Conservation (phyloP, 345 rosid species). For the Lagerstroemia speciosa region DNA sequence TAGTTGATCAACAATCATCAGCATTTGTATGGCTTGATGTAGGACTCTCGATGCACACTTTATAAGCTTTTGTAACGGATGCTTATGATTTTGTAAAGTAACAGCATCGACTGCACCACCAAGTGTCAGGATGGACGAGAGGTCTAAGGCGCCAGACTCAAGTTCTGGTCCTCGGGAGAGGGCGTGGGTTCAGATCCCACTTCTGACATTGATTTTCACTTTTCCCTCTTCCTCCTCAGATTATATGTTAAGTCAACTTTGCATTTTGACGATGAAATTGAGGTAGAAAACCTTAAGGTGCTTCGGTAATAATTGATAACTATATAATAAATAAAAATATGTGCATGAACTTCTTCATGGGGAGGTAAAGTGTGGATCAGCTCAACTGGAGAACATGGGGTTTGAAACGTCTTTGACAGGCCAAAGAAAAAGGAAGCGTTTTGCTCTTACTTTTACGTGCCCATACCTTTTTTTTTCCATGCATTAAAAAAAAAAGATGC, state of each 20-base stretch:
- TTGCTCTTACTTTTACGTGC: not conserved
- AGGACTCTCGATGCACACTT: no score
- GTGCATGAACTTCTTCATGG: not conserved
- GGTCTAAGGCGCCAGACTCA: constrained; percentile 45
- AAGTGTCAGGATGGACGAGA: constrained; percentile 37
- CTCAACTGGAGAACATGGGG: not conserved
- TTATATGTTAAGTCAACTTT: not conserved
- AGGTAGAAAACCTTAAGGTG: no score
- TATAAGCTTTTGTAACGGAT: no score
- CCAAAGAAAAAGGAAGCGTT: not conserved
- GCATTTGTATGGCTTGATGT: no score
- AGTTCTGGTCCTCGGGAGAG: constrained; percentile 40
- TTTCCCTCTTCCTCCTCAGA: fast-evolving
- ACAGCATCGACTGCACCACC: no score
- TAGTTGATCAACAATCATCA: no score
- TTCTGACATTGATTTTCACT: constrained; percentile 53
- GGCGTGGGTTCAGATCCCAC: constrained; percentile 60
- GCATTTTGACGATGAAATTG: not conserved
- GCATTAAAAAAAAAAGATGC: not conserved
- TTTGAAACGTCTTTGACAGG: not conserved
- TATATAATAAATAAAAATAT: not conserved
- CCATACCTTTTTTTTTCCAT: not conserved
- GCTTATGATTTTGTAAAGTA: no score
- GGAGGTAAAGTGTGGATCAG: not conserved
- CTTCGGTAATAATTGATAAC: not conserved